These are phyloP conservation scores for Colletotrichum ledebouriae DNA, from an alignment of 2,329 filamentous ascomycete genomes.

Conservation along the genomic window DNA sequence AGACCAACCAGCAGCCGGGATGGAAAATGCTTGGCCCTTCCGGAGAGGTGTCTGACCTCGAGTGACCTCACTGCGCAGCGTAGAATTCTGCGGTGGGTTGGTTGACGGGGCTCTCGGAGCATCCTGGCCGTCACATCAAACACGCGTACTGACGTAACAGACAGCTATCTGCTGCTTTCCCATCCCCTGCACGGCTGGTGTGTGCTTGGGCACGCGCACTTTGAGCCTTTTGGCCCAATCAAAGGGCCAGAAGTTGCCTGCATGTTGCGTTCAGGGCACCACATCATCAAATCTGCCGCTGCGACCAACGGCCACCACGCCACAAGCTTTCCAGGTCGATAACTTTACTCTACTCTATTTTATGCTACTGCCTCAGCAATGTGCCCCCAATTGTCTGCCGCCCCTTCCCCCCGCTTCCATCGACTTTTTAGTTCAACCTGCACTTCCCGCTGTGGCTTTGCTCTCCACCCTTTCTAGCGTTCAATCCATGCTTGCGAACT, in stretches of 20 bases:
- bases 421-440: too few relatives aligned
- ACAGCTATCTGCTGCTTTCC: background rate
- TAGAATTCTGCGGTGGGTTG: slow-evolving; percentile 8
- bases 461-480: too few relatives aligned
- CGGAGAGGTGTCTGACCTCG: slow-evolving; percentile 16
- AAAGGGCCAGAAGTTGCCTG: background rate
- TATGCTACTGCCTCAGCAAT: too few relatives aligned
- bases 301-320: background rate
- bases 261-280: background rate
- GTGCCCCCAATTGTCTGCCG: too few relatives aligned
- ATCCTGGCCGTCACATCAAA: slow-evolving; percentile 12
- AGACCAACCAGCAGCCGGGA: slow-evolving; percentile 16
- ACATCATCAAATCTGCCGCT: background rate
- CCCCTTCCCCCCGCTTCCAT: too few relatives aligned
- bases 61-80: slow-evolving; percentile 25
- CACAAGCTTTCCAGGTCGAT: background rate
- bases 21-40: background rate
- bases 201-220: slow-evolving; percentile 3
- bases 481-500: too few relatives aligned
- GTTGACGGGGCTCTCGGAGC: slow-evolving; percentile 1
- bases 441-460: too few relatives aligned
- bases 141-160: slow-evolving; percentile 35
- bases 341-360: too few relatives aligned
- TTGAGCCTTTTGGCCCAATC: background rate
- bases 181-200: slow-evolving; percentile 9